Percentiles rank a stretch among this genome's conserved stretches.
Evolutionary conservation across 2,329 filamentous ascomycete genomes (phyloP).

Genomic region (Colletotrichum phormii): DNA sequence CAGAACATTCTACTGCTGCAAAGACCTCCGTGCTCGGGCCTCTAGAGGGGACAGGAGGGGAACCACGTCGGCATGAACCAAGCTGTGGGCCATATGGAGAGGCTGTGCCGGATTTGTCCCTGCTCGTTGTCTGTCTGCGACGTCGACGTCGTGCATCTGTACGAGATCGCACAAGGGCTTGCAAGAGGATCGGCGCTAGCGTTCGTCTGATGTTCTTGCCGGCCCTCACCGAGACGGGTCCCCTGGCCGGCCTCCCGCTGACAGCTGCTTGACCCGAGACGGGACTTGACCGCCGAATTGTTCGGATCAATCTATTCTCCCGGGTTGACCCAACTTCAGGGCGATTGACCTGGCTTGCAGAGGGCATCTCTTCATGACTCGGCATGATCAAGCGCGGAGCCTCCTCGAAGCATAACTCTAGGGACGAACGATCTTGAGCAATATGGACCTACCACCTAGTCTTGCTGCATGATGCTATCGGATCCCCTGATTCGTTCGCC

Average conservation of each 20-base stretch:
- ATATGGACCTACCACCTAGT: not conserved
- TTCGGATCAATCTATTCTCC: slow-evolving; percentile 11
- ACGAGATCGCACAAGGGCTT: slow-evolving; percentile 25
- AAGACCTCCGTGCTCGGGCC: slow-evolving; percentile 16
- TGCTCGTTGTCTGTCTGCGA: slow-evolving; percentile 29
- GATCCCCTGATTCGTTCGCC: slow-evolving; percentile 1
- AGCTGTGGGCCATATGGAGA: slow-evolving; percentile 20
- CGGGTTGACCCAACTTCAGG: slow-evolving; percentile 23
- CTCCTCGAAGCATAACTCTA: not conserved
- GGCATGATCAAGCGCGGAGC: not conserved
- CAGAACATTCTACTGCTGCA: not conserved
- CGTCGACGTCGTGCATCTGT: slow-evolving; percentile 27
- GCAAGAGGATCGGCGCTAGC: slow-evolving; percentile 28
- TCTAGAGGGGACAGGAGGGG: not conserved
- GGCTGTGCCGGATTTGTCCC: slow-evolving; percentile 24
- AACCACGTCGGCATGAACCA: slow-evolving; percentile 27
- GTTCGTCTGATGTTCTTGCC: slow-evolving; percentile 33
- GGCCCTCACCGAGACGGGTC: slow-evolving; percentile 25
- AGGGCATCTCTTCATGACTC: slow-evolving; percentile 16
- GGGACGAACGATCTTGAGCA: not conserved
- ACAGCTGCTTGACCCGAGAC: slow-evolving; percentile 25
- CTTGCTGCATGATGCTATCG: slow-evolving; percentile 22
- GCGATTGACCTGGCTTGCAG: slow-evolving; percentile 9
- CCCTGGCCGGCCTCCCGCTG: slow-evolving; percentile 28
- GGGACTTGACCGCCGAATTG: slow-evolving; percentile 15